phyloP scores from a whole-genome alignment of 169 alveolate genomes.

The Cryptosporidium baileyi region DNA sequence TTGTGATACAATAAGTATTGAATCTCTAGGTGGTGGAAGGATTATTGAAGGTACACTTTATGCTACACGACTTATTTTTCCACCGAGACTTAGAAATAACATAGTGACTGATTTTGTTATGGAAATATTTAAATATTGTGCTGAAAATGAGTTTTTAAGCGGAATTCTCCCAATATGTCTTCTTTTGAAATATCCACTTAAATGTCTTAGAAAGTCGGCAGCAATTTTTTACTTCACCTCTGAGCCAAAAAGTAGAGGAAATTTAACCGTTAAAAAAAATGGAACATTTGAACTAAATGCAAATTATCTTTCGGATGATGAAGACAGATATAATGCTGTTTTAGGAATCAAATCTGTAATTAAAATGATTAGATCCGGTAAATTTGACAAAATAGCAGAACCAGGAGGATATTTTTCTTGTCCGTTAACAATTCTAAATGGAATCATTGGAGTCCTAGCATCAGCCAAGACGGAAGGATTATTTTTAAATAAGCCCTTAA shows the following conservation, averaged over 20 bases:
- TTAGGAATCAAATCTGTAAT: conserved; percentile 73
- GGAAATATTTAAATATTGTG: conserved; percentile 70
- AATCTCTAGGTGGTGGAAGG: conserved; percentile 75
- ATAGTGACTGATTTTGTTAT: conserved; percentile 73
- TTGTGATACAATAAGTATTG: conserved; percentile 53
- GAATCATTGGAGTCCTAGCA: conserved; percentile 40
- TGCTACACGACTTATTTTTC: conserved; percentile 76
- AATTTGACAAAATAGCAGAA: conserved; percentile 66
- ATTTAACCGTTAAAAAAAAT: conserved; percentile 60
- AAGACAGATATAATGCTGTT: conserved; percentile 75
- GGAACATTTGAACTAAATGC: conserved; percentile 75
- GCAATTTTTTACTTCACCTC: conserved; percentile 76
- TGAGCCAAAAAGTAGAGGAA: conserved; percentile 78
- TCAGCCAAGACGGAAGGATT: conserved; percentile 44
- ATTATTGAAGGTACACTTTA: conserved; percentile 75
- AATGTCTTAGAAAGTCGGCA: conserved; percentile 72
- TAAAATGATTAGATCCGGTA: conserved; percentile 71
- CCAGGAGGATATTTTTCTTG: conserved; percentile 54
- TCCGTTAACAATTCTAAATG: conserved; percentile 46
- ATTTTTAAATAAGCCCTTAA: conserved; percentile 3
- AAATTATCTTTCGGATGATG: conserved; percentile 71
- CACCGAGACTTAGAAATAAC: conserved; percentile 74
- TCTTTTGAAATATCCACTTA: conserved; percentile 23
- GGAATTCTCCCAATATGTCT: conserved; percentile 31
- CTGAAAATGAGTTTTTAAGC: conserved; percentile 50